Base-by-base conservation (phyloP, 129 eudicot genomes). In the Oenanthe sinensis region DNA sequence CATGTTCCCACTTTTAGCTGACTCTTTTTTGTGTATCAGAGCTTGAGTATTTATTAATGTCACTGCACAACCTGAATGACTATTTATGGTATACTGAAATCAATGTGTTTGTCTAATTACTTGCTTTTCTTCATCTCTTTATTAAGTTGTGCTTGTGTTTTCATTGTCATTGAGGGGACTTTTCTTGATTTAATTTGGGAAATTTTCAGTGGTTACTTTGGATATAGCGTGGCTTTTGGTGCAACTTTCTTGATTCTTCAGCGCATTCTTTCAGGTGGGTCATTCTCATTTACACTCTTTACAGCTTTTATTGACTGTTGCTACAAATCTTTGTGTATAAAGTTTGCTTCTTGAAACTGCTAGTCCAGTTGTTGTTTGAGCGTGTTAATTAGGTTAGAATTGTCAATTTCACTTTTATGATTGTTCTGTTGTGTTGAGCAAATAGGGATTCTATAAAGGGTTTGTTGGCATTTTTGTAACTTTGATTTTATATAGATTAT, bases 1-100 rank as follows among this genome's bases (percentile, higher is more conserved):
- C 87, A 80, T 79, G 82, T 83, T 73, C 79, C 84, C 83, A 79
- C 88, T 85, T 86, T 87, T 87, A 82, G 83, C 79, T 81, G 71
- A 76, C 81, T 78, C 80, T 84, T 78, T 71, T 80, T 82, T 78
- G 12, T 78, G 80, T 74, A 63, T 42, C 76, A 71, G 76, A 71
- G 75, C 75, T 71, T 82, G 85, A 86, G 91, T 80, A 80, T 82
- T 81, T 67, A 16, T 68, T 75, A 60, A 74, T 72, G 17, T n/a
- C 11, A 43, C 75, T 52, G 76, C 77, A 82, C 49, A 83, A 81
- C 82, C 79, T 85, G 87, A 81, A 77, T 71, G 73, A 20, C 80
- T 84, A 84, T 86, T 83, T 90, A 87, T 82, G 83, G 72, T 30
- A 78, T 86, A 81, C 87, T 87, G 87, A 87, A 84, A 80, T 85